Conservation (phyloP, 805 yeast species). For the Yarrowia phangngaensis region DNA sequence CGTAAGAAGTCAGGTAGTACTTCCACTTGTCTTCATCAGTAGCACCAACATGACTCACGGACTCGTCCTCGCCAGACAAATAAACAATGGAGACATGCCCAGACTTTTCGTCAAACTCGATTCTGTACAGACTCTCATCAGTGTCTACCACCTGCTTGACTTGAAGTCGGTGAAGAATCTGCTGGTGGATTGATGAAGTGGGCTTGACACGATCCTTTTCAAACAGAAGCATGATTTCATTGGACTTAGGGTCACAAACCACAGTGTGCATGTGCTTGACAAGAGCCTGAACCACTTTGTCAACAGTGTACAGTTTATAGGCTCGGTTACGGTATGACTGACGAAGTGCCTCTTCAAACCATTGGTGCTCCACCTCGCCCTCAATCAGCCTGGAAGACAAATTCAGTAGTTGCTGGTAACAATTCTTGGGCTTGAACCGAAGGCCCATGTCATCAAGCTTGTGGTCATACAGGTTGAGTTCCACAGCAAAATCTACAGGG, state of each 20-base stretch:
- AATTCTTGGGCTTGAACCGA: slow-evolving; percentile 46
- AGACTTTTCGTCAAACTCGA: slow-evolving; percentile 58
- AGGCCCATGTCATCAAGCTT: slow-evolving; percentile 80
- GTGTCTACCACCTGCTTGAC: slow-evolving; percentile 75
- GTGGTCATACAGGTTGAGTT: slow-evolving; percentile 72
- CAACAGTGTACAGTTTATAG: slow-evolving; percentile 85
- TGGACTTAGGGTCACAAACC: slow-evolving; percentile 70
- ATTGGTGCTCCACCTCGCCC: slow-evolving; percentile 86
- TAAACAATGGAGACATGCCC: slow-evolving; percentile 67
- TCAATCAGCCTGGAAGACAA: slow-evolving; percentile 75
- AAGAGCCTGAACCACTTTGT: slow-evolving; percentile 79
- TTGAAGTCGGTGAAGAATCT: slow-evolving; percentile 84
- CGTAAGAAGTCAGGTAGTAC: slow-evolving; percentile 86
- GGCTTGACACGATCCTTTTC: slow-evolving; percentile 70
- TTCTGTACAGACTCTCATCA: slow-evolving; percentile 91
- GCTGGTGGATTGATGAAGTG: slow-evolving; percentile 74
- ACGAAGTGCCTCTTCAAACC: slow-evolving; percentile 92
- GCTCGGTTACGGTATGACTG: slow-evolving; percentile 94
- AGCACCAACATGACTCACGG: slow-evolving; percentile 56
- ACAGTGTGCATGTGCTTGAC: slow-evolving; percentile 85
- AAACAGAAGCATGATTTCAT: slow-evolving; percentile 75
- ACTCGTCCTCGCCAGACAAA: slow-evolving; percentile 60
- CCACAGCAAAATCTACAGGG: slow-evolving; percentile 67
- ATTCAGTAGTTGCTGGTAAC: slow-evolving; percentile 69
- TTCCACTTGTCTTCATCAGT: slow-evolving; percentile 82